Evolutionary conservation across 345 rosid genomes (phyloP).

Genomic region (Leavenworthia alabamica): DNA sequence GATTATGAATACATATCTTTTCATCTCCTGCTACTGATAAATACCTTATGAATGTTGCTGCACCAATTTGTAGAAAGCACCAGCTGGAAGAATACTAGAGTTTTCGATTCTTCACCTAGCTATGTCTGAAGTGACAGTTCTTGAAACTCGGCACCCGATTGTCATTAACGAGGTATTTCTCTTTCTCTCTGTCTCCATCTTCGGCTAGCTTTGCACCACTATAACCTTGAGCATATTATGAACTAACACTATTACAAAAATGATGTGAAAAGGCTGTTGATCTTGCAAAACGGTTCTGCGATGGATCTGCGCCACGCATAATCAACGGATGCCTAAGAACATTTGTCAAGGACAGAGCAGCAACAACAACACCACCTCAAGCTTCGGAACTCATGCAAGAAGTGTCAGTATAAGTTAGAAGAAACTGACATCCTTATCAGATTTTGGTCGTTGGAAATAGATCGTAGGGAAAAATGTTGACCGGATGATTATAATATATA

Average conservation of each 20-base stretch:
- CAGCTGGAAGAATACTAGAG: conserved; percentile 86
- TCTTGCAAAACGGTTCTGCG: conserved; percentile 94
- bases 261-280: conserved; percentile 66
- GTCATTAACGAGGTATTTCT: conserved; percentile 81
- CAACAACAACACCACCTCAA: conserved; percentile 17
- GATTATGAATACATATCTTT: background rate
- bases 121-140: conserved; percentile 82
- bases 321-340: conserved; percentile 95
- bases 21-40: background rate
- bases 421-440: conserved; percentile 2
- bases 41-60: conserved; percentile 2
- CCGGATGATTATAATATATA: conserved; percentile 9
- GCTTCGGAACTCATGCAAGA: conserved; percentile 32
- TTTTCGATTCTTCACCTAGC: conserved; percentile 85
- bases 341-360: conserved; percentile 51
- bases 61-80: conserved; percentile 50
- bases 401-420: conserved; percentile 25
- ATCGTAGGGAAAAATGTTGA: conserved; percentile 12
- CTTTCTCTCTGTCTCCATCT: background rate
- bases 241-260: conserved; percentile 18
- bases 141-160: conserved; percentile 82
- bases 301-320: conserved; percentile 86
- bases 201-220: background rate
- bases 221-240: background rate
- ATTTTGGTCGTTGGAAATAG: conserved; percentile 20